These are phyloP conservation scores for Chlorella sorokiniana DNA, from an alignment of 139 green algal genomes.

Conservation along the genomic window DNA sequence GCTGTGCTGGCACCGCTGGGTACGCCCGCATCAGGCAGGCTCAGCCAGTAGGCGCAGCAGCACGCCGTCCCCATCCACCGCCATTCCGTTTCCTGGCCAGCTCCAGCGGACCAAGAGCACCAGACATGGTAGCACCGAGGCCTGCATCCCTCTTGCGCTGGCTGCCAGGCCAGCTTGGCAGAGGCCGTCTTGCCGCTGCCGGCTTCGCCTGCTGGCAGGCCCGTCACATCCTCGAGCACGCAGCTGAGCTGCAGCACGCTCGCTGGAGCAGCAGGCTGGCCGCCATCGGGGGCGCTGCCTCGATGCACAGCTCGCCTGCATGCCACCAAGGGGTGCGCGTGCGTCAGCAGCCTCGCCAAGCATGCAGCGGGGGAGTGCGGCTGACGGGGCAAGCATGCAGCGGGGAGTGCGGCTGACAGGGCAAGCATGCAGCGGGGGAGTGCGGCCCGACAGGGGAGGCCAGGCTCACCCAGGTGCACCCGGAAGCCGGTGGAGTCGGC, in stretches of 20 bases:
- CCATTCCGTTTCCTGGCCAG: background rate
- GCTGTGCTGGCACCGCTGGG: background rate
- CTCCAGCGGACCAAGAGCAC: background rate
- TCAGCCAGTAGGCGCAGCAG: background rate
- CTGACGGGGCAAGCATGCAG: background rate
- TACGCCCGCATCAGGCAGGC: background rate
- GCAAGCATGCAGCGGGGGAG: too few relatives aligned
- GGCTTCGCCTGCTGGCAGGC: too few relatives aligned
- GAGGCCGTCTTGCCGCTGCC: background rate
- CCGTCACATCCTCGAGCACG: background rate
- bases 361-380: too few relatives aligned
- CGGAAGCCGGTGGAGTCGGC: too few relatives aligned
- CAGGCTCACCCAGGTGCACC: background rate
- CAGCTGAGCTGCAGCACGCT: background rate
- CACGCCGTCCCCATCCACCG: conserved; percentile 1
- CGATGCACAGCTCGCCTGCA: conserved; percentile 21
- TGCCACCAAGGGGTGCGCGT: background rate
- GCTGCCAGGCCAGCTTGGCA: background rate
- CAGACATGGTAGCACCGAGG: conserved; percentile 13
- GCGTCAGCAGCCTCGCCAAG: too few relatives aligned
- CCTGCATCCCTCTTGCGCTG: background rate
- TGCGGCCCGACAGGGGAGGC: too few relatives aligned
- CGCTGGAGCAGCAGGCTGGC: background rate
- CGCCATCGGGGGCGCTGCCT: background rate
- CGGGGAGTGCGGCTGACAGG: background rate